Base-by-base conservation (phyloP, 1,284 basidiomycete genomes). In the Austropuccinia psidii region DNA sequence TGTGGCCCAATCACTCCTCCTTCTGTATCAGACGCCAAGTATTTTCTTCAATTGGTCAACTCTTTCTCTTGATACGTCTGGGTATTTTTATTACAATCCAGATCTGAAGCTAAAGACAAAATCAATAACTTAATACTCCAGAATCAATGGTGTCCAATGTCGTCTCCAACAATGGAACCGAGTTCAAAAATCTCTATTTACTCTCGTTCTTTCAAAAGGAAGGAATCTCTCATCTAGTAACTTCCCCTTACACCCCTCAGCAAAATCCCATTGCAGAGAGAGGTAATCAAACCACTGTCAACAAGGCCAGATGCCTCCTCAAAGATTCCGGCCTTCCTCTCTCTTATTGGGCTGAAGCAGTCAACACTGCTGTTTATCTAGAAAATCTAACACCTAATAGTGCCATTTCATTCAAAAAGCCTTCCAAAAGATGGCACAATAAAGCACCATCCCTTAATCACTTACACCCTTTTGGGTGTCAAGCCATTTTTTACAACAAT, bases 311-410 rank as follows among this genome's bases (percentile, higher is more conserved):
- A 1, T 77, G 79, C 1, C 77, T 83, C 75, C 75, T 82, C 0
- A 54, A 77, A 11, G 73, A 76, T 21, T 39, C 79, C 0, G 69
- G 75, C 8, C 76, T 83, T 0, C 80, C 79, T 17, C 73, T 68
- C 55, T 75, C 50, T 29, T 79, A 81, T 9, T 83, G 81, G 82
- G 78, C 77, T 1, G 78, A 82, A 68, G 81, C 80, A 0, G 68
- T 78, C 31, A 50, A 73, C 3, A 79, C 81, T 64, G 76, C 75
- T 17, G 74, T 78, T 11, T 83, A 79, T 78, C 33, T 84, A 2
- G 76, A 77, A 45, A 83, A 83, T 72, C 77, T 9, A 35, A 58
- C 79, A 8, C 21, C 8, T 11, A n/a, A 24, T 52, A 52, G 27
- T n/a, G 19, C 49, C 8, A 52, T 21, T 11, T 15, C 15, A 15